Conservation (phyloP, 2,329 filamentous ascomycete genomes). For the Hymenoscyphus infarciens region DNA sequence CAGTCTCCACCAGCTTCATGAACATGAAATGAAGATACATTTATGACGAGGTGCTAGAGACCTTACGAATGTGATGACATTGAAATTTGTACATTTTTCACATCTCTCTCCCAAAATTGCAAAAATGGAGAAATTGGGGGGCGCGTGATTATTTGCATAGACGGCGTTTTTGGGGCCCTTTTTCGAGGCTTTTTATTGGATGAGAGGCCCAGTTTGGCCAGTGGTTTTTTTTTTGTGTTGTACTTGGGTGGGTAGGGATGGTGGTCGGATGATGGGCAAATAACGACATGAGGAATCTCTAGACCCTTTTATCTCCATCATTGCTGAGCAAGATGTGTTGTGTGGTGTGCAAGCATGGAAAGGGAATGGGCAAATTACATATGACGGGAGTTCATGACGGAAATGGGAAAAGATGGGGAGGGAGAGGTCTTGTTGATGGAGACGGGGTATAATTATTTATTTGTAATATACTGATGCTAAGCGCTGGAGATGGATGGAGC, state of each 20-base stretch:
- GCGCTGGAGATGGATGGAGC: background rate
- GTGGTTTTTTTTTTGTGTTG: background rate
- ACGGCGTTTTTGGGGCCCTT: background rate
- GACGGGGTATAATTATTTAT: background rate
- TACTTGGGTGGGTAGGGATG: background rate
- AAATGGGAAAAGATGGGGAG: background rate
- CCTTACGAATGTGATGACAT: constrained; percentile 7
- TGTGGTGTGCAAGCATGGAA: background rate
- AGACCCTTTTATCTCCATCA: background rate
- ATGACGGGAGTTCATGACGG: background rate
- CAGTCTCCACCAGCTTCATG: background rate
- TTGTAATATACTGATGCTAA: background rate
- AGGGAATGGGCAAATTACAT: background rate
- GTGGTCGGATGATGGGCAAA: background rate
- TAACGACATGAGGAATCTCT: background rate
- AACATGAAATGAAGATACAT: too few relatives aligned
- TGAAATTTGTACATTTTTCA: constrained; percentile 7
- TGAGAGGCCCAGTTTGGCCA: background rate
- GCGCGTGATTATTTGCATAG: constrained; percentile 4
- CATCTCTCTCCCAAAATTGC: background rate
- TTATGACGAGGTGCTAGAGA: background rate
- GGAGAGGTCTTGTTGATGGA: background rate
- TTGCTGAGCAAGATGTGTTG: constrained; percentile 7
- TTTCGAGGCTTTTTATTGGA: background rate
- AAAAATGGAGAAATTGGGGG: background rate